Conservation (phyloP, 192 early-diverging fungal species). For the Diversispora eburnea region DNA sequence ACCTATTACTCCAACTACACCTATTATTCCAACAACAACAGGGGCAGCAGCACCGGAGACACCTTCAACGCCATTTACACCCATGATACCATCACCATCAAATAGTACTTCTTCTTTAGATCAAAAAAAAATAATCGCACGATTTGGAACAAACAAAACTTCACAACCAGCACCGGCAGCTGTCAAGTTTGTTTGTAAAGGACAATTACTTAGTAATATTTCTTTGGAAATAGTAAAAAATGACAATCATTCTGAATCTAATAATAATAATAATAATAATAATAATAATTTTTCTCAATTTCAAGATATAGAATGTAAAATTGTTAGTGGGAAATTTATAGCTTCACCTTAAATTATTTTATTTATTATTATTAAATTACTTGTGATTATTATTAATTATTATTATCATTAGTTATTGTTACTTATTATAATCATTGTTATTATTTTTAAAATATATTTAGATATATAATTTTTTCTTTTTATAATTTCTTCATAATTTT, state of each 20-base stretch:
- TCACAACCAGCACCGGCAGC: constrained; percentile 20
- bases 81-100: no score
- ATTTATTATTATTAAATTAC: no score
- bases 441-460: no score
- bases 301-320: constrained; percentile 1
- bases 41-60: no score
- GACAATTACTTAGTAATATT: constrained; percentile 28
- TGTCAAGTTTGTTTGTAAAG: constrained; percentile 24
- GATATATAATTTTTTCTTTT: no score
- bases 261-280: background rate
- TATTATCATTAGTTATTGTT: no score
- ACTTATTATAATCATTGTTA: no score
- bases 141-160: constrained; percentile 16
- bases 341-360: constrained; percentile 7
- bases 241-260: background rate
- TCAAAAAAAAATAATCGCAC: constrained; percentile 16
- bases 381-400: no score
- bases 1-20: no score
- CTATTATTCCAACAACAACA: no score
- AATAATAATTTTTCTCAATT: constrained; percentile 4
- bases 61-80: no score
- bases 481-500: no score
- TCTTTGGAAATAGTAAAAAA: constrained; percentile 7
- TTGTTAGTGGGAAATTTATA: constrained; percentile 8
- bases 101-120: background rate